Evolutionary conservation across 192 early-diverging fungal genomes (phyloP).

Genomic region (Coemansia sp.): DNA sequence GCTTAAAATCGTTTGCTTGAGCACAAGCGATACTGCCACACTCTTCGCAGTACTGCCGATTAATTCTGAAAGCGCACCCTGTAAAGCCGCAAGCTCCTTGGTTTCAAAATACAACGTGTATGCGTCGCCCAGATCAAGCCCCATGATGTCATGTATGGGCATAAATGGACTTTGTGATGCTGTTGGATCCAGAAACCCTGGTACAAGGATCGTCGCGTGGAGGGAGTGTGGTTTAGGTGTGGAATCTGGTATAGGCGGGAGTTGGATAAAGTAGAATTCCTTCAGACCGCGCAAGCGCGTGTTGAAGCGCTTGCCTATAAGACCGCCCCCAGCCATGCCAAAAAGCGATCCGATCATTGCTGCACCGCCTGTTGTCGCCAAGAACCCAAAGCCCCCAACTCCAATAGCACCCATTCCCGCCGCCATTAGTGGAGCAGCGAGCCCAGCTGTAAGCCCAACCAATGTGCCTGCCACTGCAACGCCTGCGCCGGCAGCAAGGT

Average conservation of each 20-base stretch:
- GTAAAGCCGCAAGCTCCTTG: conserved; percentile 43
- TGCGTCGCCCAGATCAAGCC: conserved; percentile 47
- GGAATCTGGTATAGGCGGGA: conserved; percentile 11
- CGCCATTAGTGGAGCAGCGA: conserved; percentile 57
- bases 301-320: conserved; percentile 46
- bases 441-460: conserved; percentile 56
- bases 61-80: conserved; percentile 45
- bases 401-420: conserved; percentile 55
- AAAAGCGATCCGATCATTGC: conserved; percentile 55
- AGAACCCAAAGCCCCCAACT: conserved; percentile 51
- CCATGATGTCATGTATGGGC: conserved; percentile 21
- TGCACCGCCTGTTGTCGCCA: conserved; percentile 49
- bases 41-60: conserved; percentile 43
- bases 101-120: conserved; percentile 57
- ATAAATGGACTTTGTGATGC: conserved; percentile 34
- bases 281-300: conserved; percentile 46
- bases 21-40: conserved; percentile 42
- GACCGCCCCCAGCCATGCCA: conserved; percentile 56
- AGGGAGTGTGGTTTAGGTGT: conserved; percentile 25
- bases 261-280: conserved; percentile 47
- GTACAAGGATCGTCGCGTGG: conserved; percentile 52
- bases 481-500: conserved; percentile 50
- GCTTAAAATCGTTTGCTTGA: conserved; percentile 49
- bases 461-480: conserved; percentile 50
- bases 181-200: conserved; percentile 48